Conservation (phyloP, 108 stramenopile species). For the Pseudonitzschia pungens region DNA sequence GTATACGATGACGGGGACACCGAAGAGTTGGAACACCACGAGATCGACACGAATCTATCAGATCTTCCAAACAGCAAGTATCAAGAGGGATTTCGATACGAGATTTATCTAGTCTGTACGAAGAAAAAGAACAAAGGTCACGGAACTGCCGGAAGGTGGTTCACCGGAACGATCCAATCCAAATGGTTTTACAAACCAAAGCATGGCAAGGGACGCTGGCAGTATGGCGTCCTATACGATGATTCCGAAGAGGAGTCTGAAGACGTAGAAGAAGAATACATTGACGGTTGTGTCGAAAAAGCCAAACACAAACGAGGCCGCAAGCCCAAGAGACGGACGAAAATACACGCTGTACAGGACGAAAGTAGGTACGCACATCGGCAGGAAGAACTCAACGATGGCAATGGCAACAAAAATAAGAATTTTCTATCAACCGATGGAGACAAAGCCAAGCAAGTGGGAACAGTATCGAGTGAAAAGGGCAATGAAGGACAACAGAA, state of each 20-base stretch:
- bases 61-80: slow-evolving; percentile 7
- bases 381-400: not conserved
- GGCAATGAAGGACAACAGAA: not conserved
- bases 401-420: not conserved
- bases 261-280: slow-evolving; percentile 1
- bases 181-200: not conserved
- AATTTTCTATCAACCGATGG: not conserved
- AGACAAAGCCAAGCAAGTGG: not conserved
- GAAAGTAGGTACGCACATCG: not conserved
- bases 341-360: not conserved
- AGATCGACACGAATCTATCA: not conserved
- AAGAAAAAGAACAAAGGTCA: not conserved
- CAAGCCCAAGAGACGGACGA: not conserved
- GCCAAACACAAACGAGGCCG: not conserved
- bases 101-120: not conserved
- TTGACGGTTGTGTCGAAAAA: not conserved
- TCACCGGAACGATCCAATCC: not conserved
- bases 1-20: slow-evolving; percentile 17
- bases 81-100: not conserved
- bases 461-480: not conserved
- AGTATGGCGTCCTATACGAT: not conserved
- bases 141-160: not conserved
- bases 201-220: not conserved
- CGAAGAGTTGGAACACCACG: slow-evolving; percentile 3
- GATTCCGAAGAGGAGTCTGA: not conserved